These are phyloP conservation scores for Nannizziopsis barbatae DNA, from an alignment of 2,329 filamentous ascomycete genomes.

Conservation along the genomic window DNA sequence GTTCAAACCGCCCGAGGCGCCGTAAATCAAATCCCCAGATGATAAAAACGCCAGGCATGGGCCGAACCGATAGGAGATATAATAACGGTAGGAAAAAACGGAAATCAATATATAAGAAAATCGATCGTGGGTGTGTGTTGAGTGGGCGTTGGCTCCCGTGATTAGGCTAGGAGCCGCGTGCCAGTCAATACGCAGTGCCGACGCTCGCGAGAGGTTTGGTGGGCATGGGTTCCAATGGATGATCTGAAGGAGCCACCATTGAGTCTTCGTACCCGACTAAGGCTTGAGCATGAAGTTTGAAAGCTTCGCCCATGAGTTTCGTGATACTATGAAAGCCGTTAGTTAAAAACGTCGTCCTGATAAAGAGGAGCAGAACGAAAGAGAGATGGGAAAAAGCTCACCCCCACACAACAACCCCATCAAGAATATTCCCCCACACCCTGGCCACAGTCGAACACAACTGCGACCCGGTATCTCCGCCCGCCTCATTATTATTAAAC, in stretches of 20 bases:
- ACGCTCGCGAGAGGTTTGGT: constrained; percentile 35
- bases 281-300: constrained; percentile 91
- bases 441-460: constrained; percentile 90
- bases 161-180: not conserved
- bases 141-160: too few species aligned
- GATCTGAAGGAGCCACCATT: constrained; percentile 20
- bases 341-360: too few species aligned
- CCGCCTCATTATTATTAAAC: constrained; percentile 77
- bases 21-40: too few species aligned
- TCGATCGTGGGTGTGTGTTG: too few species aligned
- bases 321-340: constrained; percentile 42
- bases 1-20: too few species aligned
- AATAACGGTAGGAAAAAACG: too few species aligned
- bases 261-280: constrained; percentile 82
- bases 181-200: constrained; percentile 32
- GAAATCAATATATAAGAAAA: too few species aligned
- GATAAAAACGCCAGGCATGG: too few species aligned
- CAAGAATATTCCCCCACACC: constrained; percentile 95
- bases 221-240: constrained; percentile 34
- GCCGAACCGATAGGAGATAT: too few species aligned
- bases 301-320: constrained; percentile 94
- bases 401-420: constrained; percentile 99
- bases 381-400: constrained; percentile 54
- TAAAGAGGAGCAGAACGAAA: not conserved
- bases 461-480: constrained; percentile 64